phyloP scores from a whole-genome alignment of 257 asterid species.

The Gardenia jasminoides region DNA sequence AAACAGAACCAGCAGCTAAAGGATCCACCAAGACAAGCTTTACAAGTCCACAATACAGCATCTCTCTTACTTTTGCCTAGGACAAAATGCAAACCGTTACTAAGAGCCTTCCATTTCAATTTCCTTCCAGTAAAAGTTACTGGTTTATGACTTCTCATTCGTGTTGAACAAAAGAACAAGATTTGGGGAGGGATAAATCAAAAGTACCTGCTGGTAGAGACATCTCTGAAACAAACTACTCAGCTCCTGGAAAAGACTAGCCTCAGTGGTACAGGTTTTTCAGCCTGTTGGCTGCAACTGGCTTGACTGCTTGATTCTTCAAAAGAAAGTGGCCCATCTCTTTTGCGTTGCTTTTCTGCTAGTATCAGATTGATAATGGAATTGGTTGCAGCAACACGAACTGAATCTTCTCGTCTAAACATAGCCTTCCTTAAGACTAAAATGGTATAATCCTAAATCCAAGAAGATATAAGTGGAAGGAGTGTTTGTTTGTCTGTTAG shows the following conservation, averaged over 20 bases:
- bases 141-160: not conserved
- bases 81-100: slow-evolving; percentile 13
- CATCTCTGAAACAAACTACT: slow-evolving; percentile 85
- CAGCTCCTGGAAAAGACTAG: slow-evolving; percentile 73
- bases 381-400: slow-evolving; percentile 65
- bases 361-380: slow-evolving; percentile 69
- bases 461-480: slow-evolving; percentile 15
- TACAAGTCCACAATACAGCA: slow-evolving; percentile 62
- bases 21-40: slow-evolving; percentile 85
- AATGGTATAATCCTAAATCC: slow-evolving; percentile 61
- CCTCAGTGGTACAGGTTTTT: slow-evolving; percentile 37
- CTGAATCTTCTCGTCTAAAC: slow-evolving; percentile 79
- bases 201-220: slow-evolving; percentile 76
- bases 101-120: not conserved
- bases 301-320: slow-evolving; percentile 96
- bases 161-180: not conserved
- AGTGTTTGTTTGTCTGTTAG: not conserved
- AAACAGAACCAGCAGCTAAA: slow-evolving; percentile 46
- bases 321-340: slow-evolving; percentile 55
- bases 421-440: slow-evolving; percentile 82
- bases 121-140: not conserved
- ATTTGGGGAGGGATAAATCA: slow-evolving; percentile 12
- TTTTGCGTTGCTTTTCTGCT: slow-evolving; percentile 56
- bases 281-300: slow-evolving; percentile 84
- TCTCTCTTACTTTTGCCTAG: slow-evolving; percentile 71